A percentile compares a stretch with the other conserved stretches of the same genome.
phyloP scores from a whole-genome alignment of 257 asterid genomes.

The Nicotiana knightiana region DNA sequence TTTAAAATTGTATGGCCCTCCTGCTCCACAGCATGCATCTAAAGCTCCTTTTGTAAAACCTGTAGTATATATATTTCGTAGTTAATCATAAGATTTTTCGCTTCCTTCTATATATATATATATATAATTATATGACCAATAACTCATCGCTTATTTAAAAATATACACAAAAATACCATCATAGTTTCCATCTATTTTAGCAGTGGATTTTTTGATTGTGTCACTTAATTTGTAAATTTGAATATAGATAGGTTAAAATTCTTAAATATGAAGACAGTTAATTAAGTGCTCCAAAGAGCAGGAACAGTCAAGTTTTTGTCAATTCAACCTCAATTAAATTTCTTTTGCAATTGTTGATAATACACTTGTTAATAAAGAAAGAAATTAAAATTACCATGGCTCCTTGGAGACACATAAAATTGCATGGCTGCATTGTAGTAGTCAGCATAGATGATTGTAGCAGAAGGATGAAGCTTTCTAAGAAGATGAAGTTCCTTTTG shows the following conservation, averaged over 20 bases:
- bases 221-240: background rate
- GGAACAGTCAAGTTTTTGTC: background rate
- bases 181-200: background rate
- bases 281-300: background rate
- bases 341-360: background rate
- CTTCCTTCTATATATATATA: no score
- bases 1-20: conserved; percentile 22
- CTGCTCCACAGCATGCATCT: conserved; percentile 37
- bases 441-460: conserved; percentile 41
- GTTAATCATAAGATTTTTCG: background rate
- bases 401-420: conserved; percentile 17
- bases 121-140: background rate
- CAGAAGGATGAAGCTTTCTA: conserved; percentile 21
- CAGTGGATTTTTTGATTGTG: background rate
- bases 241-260: background rate
- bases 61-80: background rate
- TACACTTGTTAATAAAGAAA: background rate
- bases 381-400: conserved; percentile 15
- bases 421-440: conserved; percentile 38
- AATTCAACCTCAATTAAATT: background rate
- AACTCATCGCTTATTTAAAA: background rate
- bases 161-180: background rate
- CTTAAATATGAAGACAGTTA: background rate
- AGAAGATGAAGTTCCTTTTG: conserved; percentile 21
- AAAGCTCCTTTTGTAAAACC: conserved; percentile 23